A percentile compares a stretch with the other conserved stretches of the same genome.
Conservation (phyloP, 306 rosid species). For the Vigna unguiculata region DNA sequence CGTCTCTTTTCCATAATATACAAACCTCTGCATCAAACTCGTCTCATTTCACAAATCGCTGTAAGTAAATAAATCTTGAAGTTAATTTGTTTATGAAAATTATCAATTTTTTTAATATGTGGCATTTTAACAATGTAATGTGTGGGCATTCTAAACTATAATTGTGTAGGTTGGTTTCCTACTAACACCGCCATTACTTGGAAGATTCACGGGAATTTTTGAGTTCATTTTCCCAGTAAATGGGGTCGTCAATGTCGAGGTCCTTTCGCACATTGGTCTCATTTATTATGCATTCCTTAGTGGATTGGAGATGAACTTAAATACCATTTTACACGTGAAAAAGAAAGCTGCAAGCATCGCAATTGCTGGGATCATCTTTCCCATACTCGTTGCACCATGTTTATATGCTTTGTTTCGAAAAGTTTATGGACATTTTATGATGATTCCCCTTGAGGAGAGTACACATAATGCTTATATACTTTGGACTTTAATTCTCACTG, state of each 20-base stretch:
- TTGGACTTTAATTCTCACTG: conserved; percentile 44
- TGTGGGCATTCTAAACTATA: too few species aligned
- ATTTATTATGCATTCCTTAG: conserved; percentile 51
- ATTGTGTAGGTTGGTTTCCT: conserved; percentile 46
- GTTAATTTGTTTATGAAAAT: background rate
- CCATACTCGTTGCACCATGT: conserved; percentile 10
- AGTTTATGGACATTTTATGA: background rate
- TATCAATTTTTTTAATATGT: background rate
- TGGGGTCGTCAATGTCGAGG: conserved; percentile 33
- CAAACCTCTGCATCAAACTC: conserved; percentile 51
- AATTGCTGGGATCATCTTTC: conserved; percentile 41
- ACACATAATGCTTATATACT: conserved; percentile 14
- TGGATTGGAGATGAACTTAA: conserved; percentile 51
- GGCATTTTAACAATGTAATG: background rate
- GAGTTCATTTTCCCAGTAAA: background rate
- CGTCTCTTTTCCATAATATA: conserved; percentile 18
- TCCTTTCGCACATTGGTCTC: conserved; percentile 36
- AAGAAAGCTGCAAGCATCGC: conserved; percentile 49
- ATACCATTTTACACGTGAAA: conserved; percentile 31
- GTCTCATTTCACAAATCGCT: conserved; percentile 40
- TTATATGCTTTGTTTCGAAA: conserved; percentile 31
- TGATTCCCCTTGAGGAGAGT: background rate
- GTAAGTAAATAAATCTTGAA: conserved; percentile 36
- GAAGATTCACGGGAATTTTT: background rate
- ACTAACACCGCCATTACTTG: conserved; percentile 30